Base-by-base conservation (phyloP, 2,329 filamentous ascomycete species). In the Aspergillus sp. region DNA sequence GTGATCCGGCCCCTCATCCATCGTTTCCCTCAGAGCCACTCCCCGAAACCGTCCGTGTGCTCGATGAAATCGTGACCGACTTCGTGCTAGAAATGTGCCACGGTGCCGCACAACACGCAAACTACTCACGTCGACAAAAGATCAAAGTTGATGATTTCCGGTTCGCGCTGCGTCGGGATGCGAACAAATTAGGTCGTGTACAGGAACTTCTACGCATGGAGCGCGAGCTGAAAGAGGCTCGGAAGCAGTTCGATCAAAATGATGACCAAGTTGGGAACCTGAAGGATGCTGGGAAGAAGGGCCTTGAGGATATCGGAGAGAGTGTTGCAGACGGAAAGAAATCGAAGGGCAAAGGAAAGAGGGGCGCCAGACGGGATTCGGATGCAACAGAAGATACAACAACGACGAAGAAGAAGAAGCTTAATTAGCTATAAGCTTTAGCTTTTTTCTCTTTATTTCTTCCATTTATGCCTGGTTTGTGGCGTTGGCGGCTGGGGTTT, bases 121-220 rank as follows among this genome's bases (percentile, higher is more conserved):
- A 90, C 73, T 91, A 96, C 75, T 87, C 90, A 2, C 89, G 92
- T 0, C 90, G 95, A 2, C 91, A 96, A 69, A 99, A 99, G 78
- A 92, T 99, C 77, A 99, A 99, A 75, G 90, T 96, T 69, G 93
- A 97, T 70, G 95, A 99, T 76, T 96, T 99, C 78, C 92, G 96
- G 70, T 99, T 96, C 76, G 91, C 92, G 40, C 85, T 98, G 66
- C 86, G 95, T 33, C 86, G 90, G 63, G 96, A 98, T 69, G 88
- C 90, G 8, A 81, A 85, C 58, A 96, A 96, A 72, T 81, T 98
- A 44, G 95, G 95, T 49, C 87, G 93, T 68, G 92, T 98, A 55
- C 87, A 91, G 72, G 92, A 96, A 78, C 86, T 96, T 70, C 84
- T 96, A 64, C 89, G 91, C 75, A 93, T 93, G 81, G 91, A 96